phyloP scores from a whole-genome alignment of 2,329 filamentous ascomycete genomes.

The Neofusicoccum parvum region DNA sequence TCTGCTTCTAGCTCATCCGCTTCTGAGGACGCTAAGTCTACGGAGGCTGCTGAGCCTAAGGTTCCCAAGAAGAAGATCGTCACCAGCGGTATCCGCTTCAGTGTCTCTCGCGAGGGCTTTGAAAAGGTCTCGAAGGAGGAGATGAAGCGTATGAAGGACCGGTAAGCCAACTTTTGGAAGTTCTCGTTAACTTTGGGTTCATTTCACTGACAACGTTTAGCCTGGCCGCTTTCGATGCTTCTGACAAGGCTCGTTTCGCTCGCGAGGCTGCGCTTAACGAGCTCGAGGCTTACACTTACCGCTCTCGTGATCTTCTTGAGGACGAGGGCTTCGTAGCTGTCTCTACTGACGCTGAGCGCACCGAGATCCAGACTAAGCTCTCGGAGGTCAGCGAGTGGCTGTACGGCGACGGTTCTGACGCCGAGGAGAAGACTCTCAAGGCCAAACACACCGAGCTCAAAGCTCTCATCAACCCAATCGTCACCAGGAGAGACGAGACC shows the following conservation, averaged over 20 bases:
- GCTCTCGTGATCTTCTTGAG: constrained; percentile 78
- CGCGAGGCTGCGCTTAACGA: constrained; percentile 89
- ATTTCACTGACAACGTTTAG: constrained; percentile 45
- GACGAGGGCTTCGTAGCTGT: constrained; percentile 72
- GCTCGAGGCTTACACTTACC: constrained; percentile 93
- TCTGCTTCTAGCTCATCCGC: constrained; percentile 49
- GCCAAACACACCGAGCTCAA: constrained; percentile 76
- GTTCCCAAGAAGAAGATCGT: constrained; percentile 54
- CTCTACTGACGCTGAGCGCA: constrained; percentile 69
- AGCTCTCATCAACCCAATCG: constrained; percentile 74
- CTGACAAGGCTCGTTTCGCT: constrained; percentile 73
- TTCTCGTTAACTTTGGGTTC: background rate
- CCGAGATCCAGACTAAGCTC: constrained; percentile 67
- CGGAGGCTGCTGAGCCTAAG: constrained; percentile 44
- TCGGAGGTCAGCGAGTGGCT: constrained; percentile 83
- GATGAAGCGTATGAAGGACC: constrained; percentile 62
- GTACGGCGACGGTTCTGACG: constrained; percentile 79
- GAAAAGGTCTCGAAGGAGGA: constrained; percentile 63
- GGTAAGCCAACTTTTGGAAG: constrained; percentile 31
- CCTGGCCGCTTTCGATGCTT: constrained; percentile 80
- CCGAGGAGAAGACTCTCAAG: constrained; percentile 73
- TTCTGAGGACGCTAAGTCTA: constrained; percentile 52
- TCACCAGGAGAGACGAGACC: constrained; percentile 73
- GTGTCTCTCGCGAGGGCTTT: constrained; percentile 50
- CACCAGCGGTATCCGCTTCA: constrained; percentile 55